A percentile compares a stretch with the other conserved stretches of the same genome.
These are phyloP conservation scores for Mycena amicta DNA, from an alignment of 768 basidiomycete genomes.

Conservation along the genomic window DNA sequence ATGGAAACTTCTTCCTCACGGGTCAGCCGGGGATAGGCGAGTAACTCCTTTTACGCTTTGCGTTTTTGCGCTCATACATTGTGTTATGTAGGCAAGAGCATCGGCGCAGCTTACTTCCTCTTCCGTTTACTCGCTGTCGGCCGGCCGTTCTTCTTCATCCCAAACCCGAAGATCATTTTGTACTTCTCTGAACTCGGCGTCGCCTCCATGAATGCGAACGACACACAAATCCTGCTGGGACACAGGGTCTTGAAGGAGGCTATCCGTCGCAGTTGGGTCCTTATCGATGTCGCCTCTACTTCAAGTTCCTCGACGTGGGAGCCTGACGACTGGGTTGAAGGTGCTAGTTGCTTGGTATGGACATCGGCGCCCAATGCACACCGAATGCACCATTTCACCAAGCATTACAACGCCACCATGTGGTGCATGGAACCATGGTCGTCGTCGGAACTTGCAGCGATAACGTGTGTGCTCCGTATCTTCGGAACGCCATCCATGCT, in stretches of 20 bases:
- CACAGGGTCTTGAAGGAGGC: neutral
- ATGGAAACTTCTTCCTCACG: constrained; percentile 2
- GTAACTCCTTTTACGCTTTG: constrained; percentile 5
- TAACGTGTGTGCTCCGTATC: constrained; percentile 9
- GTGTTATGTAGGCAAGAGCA: constrained; percentile 14
- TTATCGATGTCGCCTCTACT: constrained; percentile 9
- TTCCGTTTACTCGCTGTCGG: constrained; percentile 1
- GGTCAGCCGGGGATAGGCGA: constrained; percentile 10
- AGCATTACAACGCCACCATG: neutral
- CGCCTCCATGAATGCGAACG: no score
- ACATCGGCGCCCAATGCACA: neutral
- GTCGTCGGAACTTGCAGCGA: neutral
- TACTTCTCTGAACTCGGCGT: constrained; percentile 11
- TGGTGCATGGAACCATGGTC: constrained; percentile 16
- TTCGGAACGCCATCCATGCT: neutral
- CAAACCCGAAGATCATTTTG: neutral
- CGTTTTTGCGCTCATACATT: constrained; percentile 6
- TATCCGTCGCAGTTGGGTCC: constrained; percentile 4
- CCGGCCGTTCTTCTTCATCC: neutral
- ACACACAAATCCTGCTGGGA: neutral
- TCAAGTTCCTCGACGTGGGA: neutral
- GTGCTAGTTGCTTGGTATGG: neutral
- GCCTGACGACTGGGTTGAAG: neutral
- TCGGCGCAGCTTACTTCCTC: constrained; percentile 2
- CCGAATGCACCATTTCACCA: constrained; percentile 1